These are phyloP conservation scores for Gaeumannomyces tritici DNA, from an alignment of 2,329 filamentous ascomycete species.

Conservation along the genomic window DNA sequence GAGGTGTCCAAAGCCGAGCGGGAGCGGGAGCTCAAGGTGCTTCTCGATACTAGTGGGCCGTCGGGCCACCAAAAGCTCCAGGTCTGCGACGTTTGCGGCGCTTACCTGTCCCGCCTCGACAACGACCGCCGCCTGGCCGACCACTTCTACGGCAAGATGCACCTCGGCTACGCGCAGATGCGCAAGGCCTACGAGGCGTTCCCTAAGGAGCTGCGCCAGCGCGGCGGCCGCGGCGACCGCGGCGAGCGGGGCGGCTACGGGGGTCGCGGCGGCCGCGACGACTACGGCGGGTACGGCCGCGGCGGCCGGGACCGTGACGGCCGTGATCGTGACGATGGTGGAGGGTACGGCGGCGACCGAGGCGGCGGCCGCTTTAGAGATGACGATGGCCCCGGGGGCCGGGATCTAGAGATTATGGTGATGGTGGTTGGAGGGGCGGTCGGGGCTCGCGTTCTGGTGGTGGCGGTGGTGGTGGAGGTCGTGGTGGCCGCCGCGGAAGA, in stretches of 20 bases:
- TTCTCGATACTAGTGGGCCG: constrained; percentile 86
- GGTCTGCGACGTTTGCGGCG: constrained; percentile 96
- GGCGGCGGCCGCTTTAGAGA: constrained; percentile 27
- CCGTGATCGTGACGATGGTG: constrained; percentile 3
- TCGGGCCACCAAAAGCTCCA: constrained; percentile 96
- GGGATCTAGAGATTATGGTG: constrained; percentile 33
- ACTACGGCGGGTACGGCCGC: constrained; percentile 24
- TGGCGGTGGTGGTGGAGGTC: constrained; percentile 38
- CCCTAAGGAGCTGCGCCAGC: constrained; percentile 68
- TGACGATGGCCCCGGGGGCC: no score
- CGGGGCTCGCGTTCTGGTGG: constrained; percentile 31
- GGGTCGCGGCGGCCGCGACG: constrained; percentile 22
- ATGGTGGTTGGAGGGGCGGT: constrained; percentile 30
- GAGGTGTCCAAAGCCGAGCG: constrained; percentile 73
- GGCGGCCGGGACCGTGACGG: constrained; percentile 24
- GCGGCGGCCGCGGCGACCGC: constrained; percentile 21
- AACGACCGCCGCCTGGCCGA: constrained; percentile 91
- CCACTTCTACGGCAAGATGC: constrained; percentile 99
- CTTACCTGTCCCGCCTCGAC: constrained; percentile 83
- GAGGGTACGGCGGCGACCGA: constrained; percentile 34
- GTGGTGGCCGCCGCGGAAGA: constrained; percentile 31
- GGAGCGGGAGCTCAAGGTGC: constrained; percentile 79
- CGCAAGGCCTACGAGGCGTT: constrained; percentile 84
- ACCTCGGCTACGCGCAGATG: constrained; percentile 96
- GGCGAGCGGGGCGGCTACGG: constrained; percentile 14